Conservation (phyloP, 257 asterid species). For the Rauvolfia tetraphylla region DNA sequence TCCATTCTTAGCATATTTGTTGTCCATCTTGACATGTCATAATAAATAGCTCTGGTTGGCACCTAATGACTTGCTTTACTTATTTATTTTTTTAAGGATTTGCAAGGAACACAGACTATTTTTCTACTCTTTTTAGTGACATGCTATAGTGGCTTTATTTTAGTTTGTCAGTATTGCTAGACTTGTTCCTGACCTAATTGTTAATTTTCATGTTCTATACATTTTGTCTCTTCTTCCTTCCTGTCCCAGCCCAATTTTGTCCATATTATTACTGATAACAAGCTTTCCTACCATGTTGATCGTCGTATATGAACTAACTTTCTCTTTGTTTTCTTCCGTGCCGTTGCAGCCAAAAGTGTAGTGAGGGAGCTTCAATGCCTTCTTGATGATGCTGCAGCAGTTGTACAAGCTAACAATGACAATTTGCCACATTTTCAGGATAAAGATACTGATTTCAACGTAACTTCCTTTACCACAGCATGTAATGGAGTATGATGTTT, state of each 20-base stretch:
- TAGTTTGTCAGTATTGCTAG: neutral
- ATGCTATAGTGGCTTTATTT: neutral
- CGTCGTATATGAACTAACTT: neutral
- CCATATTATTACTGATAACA: neutral
- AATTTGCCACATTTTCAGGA: slow-evolving; percentile 24
- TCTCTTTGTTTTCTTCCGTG: neutral
- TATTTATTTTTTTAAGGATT: neutral
- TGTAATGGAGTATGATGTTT: slow-evolving; percentile 28
- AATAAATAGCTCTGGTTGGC: neutral
- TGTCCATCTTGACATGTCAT: neutral
- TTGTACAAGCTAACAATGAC: slow-evolving; percentile 31
- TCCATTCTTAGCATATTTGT: neutral
- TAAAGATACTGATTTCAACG: slow-evolving; percentile 24
- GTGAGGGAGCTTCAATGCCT: slow-evolving; percentile 55
- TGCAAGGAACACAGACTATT: neutral
- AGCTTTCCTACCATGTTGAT: neutral
- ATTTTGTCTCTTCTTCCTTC: neutral
- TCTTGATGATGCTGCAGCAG: slow-evolving; percentile 42
- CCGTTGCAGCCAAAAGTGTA: slow-evolving; percentile 46
- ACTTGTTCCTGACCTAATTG: neutral
- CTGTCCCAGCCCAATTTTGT: neutral
- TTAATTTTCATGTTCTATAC: neutral
- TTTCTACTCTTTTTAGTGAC: neutral
- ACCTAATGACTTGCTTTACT: neutral
- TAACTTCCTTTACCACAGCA: slow-evolving; percentile 24